Conservation (phyloP, 495 filamentous ascomycete species). For the Daldinia grandis region DNA sequence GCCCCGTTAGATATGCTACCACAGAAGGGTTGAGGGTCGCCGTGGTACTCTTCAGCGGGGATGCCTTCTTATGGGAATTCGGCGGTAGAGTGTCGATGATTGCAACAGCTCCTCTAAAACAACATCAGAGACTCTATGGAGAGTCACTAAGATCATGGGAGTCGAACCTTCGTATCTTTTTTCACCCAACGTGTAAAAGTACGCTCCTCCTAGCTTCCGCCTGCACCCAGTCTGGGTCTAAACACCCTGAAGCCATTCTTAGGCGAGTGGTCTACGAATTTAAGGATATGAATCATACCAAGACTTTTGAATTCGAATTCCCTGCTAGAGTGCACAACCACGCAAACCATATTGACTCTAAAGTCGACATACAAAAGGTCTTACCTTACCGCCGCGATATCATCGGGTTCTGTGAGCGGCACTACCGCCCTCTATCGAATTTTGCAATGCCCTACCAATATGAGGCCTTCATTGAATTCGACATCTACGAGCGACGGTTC, state of each 20-base stretch:
- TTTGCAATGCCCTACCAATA: neutral
- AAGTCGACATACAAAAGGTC: slow-evolving; percentile 18
- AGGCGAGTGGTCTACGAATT: slow-evolving; percentile 34
- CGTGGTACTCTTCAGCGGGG: slow-evolving; percentile 32
- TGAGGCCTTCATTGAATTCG: slow-evolving; percentile 31
- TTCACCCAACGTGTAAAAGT: slow-evolving; percentile 28
- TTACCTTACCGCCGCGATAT: slow-evolving; percentile 33
- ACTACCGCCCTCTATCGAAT: neutral
- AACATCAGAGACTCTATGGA: neutral
- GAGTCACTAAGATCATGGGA: slow-evolving; percentile 18
- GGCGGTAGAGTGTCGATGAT: slow-evolving; percentile 15
- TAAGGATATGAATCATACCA: neutral
- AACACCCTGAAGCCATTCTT: neutral
- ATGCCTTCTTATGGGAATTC: slow-evolving; percentile 41
- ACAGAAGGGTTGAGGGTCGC: slow-evolving; percentile 32
- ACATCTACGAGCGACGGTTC: slow-evolving; percentile 36
- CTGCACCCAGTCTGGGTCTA: neutral
- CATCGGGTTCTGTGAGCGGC: slow-evolving; percentile 24
- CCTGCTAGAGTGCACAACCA: neutral
- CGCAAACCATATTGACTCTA: neutral
- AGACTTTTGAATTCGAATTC: slow-evolving; percentile 22
- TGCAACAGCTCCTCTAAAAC: slow-evolving; percentile 7
- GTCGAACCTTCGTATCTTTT: slow-evolving; percentile 22
- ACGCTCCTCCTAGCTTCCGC: slow-evolving; percentile 37
- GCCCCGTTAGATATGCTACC: slow-evolving; percentile 5